Evolutionary conservation across 306 rosid species (phyloP), one percentile per base, ranked within the genome.

Genomic region (Glycine tomentella): DNA sequence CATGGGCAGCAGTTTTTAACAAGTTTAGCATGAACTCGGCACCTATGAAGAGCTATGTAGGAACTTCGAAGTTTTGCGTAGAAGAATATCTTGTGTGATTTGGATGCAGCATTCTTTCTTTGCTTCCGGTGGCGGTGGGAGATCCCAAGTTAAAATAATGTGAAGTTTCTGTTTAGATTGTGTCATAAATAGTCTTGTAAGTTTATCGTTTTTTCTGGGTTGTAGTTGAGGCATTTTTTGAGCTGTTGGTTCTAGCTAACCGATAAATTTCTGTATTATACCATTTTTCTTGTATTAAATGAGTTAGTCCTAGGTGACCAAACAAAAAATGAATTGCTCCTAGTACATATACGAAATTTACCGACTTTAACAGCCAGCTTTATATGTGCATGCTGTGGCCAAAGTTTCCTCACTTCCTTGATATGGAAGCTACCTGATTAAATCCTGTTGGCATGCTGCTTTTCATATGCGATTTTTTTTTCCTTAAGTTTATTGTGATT

Each of bases 1-100:
- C 25, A 93, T 95, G 99, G 97, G 97, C 40, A 89, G 93, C 80
- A 82, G 94, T 88, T 95, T 89, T 84, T 95, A 86, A 92, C 31
- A 25, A 25, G 31, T 25, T 79, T 44, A 78, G 74, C 44, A 33
- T 79, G 31, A 25, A 25, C 31, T 25, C 46, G 50, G 62, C 44
- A 81, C 73, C 84, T 71, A 20, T 16, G 74, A 65, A 63, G 87
- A 79, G 85, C 83, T 67, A 85, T 80, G 77, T 83, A 78, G 87
- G 84, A 42, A 86, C 84, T 77, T 81, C 38, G 49, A 80, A 70
- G 51, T 80, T 44, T 62, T 75, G 84, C 72, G 51, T 70, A 78
- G 74, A 25, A 25, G 31, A 72, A 67, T 80, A 74, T 85, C 48
- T 55, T 13, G 33, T 58, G 82, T 81, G 84, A 85, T 79, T 82